Evolutionary conservation across 768 basidiomycete species (phyloP).

Genomic region (Agaricus subrufescens): DNA sequence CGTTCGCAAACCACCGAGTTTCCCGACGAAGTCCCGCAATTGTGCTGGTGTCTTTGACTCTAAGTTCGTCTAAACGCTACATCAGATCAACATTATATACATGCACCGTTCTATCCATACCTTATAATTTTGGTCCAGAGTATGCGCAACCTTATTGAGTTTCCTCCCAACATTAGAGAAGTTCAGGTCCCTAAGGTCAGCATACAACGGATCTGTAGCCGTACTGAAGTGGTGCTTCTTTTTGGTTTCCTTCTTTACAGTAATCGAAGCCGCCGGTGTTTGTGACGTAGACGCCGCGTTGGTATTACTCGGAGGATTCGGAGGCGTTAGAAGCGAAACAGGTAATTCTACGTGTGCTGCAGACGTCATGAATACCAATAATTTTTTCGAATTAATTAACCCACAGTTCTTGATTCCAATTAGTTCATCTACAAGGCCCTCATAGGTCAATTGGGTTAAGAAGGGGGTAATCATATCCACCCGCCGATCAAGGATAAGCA

Average conservation of each 20-base stretch:
- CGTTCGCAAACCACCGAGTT: conserved; percentile 84
- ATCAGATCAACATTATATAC: conserved; percentile 4
- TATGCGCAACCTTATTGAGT: conserved; percentile 75
- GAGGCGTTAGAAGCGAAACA: conserved; percentile 58
- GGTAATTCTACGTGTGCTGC: conserved; percentile 81
- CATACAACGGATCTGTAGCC: conserved; percentile 72
- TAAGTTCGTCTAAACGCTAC: conserved; percentile 56
- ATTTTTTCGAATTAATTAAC: conserved; percentile 20
- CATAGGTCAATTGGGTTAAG: conserved; percentile 93
- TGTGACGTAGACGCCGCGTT: conserved; percentile 30
- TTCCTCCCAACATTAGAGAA: conserved; percentile 85
- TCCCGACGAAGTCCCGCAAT: conserved; percentile 92
- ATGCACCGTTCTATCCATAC: conserved; percentile 27
- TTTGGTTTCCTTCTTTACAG: conserved; percentile 72
- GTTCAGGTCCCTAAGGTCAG: conserved; percentile 85
- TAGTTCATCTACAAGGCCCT: conserved; percentile 92
- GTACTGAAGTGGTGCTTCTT: conserved; percentile 87
- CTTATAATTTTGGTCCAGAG: conserved; percentile 92
- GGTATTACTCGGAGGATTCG: conserved; percentile 41
- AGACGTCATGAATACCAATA: conserved; percentile 10
- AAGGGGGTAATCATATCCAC: conserved; percentile 95
- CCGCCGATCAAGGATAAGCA: conserved; percentile 86
- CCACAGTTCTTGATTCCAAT: conserved; percentile 86
- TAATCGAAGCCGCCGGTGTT: conserved; percentile 37
- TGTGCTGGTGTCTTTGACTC: conserved; percentile 90